Base-by-base conservation (phyloP, 2,329 filamentous ascomycete species). In the Penicillium thymicola region DNA sequence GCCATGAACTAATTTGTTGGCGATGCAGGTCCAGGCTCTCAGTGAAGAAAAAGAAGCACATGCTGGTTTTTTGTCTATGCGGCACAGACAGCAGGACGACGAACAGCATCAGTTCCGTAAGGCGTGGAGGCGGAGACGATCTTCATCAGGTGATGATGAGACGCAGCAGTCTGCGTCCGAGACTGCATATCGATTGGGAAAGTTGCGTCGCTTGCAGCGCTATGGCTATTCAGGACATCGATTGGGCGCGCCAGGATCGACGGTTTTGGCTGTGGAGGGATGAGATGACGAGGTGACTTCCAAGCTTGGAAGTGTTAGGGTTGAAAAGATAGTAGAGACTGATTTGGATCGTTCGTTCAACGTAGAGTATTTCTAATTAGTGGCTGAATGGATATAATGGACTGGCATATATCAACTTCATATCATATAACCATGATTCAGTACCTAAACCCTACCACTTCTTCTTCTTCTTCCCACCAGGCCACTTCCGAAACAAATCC, bases 401-500 rank as follows among this genome's bases (percentile, higher is more conserved):
- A 14, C n/a, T 32, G 30, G 5, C 5, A 32, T 32, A 32, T 32
- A 32, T 32, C 30, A 32, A 32, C 30, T 32, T 32, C 30, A 32
- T 32, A 32, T 14, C 30, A 32, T 32, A 32, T 32, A 32, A 32
- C 30, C 30, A 32, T 32, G 11, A 32, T 32, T 14, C 30, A 32
- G 11, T 14, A 1, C 5, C 11, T 32, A 14, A 36, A 2, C 16
- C 7, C 13, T 30, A 42, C 32, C 44, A 40, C 8, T 28, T 46
- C 27, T 38, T 23, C 18, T 38, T 23, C 18, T 51, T 44, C 32
- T 28, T 43, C 30, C 40, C 37, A n/a, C n/a, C 43, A 28, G 81
- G 81, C 61, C 84, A 87, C 66, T 81, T 82, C 34, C 79, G 70
- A 64, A 85, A 83, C 32, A 84, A 55, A 68, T 87, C 83, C 23